These are phyloP conservation scores for Neopestalotiopsis sp. DNA, from an alignment of 2,329 filamentous ascomycete species.

Conservation along the genomic window DNA sequence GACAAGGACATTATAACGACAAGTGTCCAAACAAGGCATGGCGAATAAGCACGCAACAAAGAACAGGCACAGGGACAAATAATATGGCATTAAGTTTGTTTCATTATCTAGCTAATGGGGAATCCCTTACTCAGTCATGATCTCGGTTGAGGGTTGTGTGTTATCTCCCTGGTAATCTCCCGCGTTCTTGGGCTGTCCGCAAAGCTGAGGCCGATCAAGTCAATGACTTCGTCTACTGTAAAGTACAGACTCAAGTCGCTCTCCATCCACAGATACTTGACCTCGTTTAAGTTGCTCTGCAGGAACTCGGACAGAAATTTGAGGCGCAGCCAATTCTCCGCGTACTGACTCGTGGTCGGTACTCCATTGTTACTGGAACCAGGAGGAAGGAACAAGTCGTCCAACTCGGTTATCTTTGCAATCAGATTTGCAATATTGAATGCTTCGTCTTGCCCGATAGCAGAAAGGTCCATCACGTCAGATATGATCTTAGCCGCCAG, in stretches of 20 bases:
- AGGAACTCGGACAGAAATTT: conserved; percentile 69
- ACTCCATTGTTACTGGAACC: conserved; percentile 43
- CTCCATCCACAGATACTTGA: conserved; percentile 68
- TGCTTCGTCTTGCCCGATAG: conserved; percentile 68
- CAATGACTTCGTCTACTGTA: conserved; percentile 62
- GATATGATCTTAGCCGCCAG: conserved; percentile 63
- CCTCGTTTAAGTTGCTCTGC: conserved; percentile 69
- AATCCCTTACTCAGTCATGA: neutral
- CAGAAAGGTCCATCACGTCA: conserved; percentile 66
- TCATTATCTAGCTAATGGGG: neutral
- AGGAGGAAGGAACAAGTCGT: conserved; percentile 61
- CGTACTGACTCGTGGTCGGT: conserved; percentile 64
- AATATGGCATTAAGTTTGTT: neutral
- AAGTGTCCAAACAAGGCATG: too few species aligned
- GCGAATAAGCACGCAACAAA: too few species aligned
- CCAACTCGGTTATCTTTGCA: conserved; percentile 59
- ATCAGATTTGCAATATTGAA: conserved; percentile 66
- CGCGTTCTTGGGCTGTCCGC: conserved; percentile 65
- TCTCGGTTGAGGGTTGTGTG: conserved; percentile 51
- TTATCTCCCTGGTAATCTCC: conserved; percentile 64
- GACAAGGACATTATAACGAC: too few species aligned
- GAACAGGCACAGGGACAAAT: too few species aligned
- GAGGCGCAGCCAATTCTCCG: conserved; percentile 65
- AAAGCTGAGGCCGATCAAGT: conserved; percentile 67
- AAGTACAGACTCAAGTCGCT: conserved; percentile 70